Evolutionary conservation across 2,329 filamentous ascomycete genomes (phyloP), one percentile per base, ranked within the genome.

Genomic region (Hypoxylon rubiginosum): DNA sequence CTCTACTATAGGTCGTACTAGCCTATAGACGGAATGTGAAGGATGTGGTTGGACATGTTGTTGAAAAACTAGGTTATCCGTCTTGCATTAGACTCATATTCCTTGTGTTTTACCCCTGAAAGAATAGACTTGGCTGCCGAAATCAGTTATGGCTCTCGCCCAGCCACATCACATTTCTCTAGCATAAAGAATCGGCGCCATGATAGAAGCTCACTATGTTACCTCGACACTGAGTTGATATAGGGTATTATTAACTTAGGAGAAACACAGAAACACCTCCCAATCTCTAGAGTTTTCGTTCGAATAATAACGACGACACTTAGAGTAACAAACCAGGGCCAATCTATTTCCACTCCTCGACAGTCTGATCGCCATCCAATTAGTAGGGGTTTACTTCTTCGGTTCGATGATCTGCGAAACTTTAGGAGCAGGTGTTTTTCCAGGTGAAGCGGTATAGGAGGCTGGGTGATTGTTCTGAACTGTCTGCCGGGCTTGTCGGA

Each of bases 381-480:
- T 15, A 36, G 45, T 17, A 34, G 11, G 41, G 9, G 28, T 58
- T 64, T 34, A 68, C 59, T 70, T 70, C 59, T 68, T 68, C 30
- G 54, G 43, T n/a, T 67, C 58, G n/a, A 58, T 41, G 43, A 43
- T 48, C 52, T 65, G 58, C 8, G 58, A 58, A 15, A 49, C 43
- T 15, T 32, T 51, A 9, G 43, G 21, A 11, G 36, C 39, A 7
- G 62, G 46, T 9, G 50, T 21, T 46, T 67, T 66, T 13, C 30
- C 36, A 17, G 71, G 62, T 8, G 66, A 58, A 13, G 71, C 52
- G 5, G 68, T 79, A 65, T 83, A 83, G 34, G 77, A 79, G 10
- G 80, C 79, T 0, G 83, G 83, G 66, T 82, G 78, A 62, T 86
- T 86, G 50, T 81, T 79, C 45, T 80, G 75, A n/a, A 86, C 81